Evolutionary conservation across 768 basidiomycete species (phyloP).

Genomic region (Mycena albidolilacea): DNA sequence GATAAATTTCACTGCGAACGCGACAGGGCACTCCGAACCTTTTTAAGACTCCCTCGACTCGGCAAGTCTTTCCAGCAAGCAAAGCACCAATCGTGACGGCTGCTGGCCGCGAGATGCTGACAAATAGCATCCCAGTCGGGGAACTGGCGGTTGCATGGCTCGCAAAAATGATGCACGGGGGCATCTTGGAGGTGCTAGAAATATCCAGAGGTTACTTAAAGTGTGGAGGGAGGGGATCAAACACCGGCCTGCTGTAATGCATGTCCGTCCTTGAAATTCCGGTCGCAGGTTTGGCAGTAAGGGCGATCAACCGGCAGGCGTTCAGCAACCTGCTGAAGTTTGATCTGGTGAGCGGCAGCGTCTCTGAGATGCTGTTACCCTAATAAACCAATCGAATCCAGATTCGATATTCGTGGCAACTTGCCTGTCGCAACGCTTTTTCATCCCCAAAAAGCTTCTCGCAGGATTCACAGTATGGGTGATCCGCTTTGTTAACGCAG

Average conservation of each 20-base stretch:
- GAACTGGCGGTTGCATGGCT: conserved; percentile 19
- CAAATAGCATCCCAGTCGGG: conserved; percentile 1
- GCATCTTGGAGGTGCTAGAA: conserved; percentile 13
- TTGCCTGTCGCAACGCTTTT: conserved; percentile 11
- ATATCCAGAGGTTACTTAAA: background rate
- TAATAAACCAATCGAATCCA: background rate
- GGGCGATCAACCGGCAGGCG: background rate
- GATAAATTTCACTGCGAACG: background rate
- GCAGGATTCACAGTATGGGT: conserved; percentile 24
- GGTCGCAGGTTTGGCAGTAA: conserved; percentile 18
- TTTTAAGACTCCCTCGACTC: conserved; percentile 8
- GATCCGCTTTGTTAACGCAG: conserved; percentile 8
- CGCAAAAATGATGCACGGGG: conserved; percentile 19
- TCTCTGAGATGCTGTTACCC: conserved; percentile 15
- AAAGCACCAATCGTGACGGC: conserved; percentile 25
- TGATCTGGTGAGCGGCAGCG: conserved; percentile 9
- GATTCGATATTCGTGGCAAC: background rate
- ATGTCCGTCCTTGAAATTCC: background rate
- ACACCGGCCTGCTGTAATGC: conserved; percentile 19
- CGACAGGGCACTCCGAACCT: background rate
- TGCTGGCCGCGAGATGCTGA: conserved; percentile 24
- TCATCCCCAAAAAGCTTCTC: conserved; percentile 12
- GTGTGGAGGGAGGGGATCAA: no score
- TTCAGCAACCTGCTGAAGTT: background rate
- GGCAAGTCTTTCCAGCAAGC: conserved; percentile 15